Evolutionary conservation across 352 stramenopile species (phyloP).

Genomic region (Phytophthora pini): DNA sequence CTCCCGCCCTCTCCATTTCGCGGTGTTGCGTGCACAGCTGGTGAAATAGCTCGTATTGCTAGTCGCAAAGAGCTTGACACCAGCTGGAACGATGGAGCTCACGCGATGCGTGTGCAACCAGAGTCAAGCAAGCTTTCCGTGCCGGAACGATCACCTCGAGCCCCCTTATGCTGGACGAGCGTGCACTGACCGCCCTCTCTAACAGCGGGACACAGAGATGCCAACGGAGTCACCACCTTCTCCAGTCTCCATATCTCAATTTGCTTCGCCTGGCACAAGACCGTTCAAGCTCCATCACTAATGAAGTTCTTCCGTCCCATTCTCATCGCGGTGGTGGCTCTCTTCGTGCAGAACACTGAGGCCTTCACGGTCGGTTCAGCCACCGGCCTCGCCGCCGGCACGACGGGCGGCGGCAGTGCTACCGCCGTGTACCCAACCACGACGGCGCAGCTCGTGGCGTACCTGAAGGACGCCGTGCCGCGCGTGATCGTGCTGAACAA

Average conservation of each 20-base stretch:
- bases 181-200: conserved; percentile 2
- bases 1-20: conserved; percentile 21
- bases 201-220: conserved; percentile 19
- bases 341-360: conserved; percentile 23
- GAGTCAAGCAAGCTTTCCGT: conserved; percentile 16
- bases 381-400: conserved; percentile 37
- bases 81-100: conserved; percentile 30
- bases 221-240: neutral
- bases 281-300: conserved; percentile 1
- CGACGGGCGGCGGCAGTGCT: conserved; percentile 44
- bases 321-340: conserved; percentile 26
- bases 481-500: conserved; percentile 50
- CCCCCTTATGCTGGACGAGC: neutral
- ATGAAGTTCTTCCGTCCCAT: conserved; percentile 36
- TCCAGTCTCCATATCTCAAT: conserved; percentile 18
- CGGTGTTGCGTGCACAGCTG: conserved; percentile 9
- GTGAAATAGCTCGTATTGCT: conserved; percentile 24
- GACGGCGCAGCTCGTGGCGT: conserved; percentile 40
- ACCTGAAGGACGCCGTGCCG: conserved; percentile 33
- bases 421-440: conserved; percentile 42
- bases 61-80: conserved; percentile 17
- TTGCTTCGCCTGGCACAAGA: conserved; percentile 13
- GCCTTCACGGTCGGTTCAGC: conserved; percentile 35
- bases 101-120: conserved; percentile 12
- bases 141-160: conserved; percentile 22